Evolutionary conservation across 2,329 filamentous ascomycete genomes (phyloP), one percentile per base, ranked within the genome.

Genomic region (Apiospora arundinis): DNA sequence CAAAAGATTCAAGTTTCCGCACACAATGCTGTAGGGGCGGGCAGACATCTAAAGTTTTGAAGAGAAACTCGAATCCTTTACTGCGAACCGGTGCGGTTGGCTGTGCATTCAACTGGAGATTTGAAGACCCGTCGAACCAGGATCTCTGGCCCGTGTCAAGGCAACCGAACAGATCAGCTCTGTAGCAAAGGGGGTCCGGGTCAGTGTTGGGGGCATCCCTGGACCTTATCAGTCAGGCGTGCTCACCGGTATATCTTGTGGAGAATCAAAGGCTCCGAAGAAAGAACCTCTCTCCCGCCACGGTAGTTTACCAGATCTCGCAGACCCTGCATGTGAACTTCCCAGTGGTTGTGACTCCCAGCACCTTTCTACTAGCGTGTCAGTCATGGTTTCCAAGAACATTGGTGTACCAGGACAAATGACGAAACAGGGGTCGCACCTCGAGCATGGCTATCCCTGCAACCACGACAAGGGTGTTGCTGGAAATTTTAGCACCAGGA

Each of bases 241-340:
- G 37, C 28, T 21, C 21, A 60, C 52, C 52, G 52, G 21, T 60
- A 60, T 37, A 60, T 60, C 52, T 60, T 60, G 52, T 60, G 52
- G 21, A 60, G 52, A 37, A 60, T 11, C 8, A 37, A 16, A 1
- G 52, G 52, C 16, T 60, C 52, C 1, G 28, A 21, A 21, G 25
- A 25, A 60, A 60, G 52, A 21, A 18, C 28, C 52, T 37, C 14
- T 7, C 16, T 37, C 21, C 52, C 52, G 7, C 52, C 52, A 9
- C 52, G 52, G 8, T 60, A 25, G 2, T 60, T 25, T 21, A 60
- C 28, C 2, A 60, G 28, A 4, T 37, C 28, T 21, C 2, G 7
- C 28, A 60, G 21, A 7, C 52, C 52, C 28, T 37, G 52, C 52
- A 60, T 60, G 25, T 60, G 52, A 28, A 60, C 7, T 11, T 28